phyloP scores from a whole-genome alignment of 2,329 filamentous ascomycete species.

The Aspergillus sojae region DNA sequence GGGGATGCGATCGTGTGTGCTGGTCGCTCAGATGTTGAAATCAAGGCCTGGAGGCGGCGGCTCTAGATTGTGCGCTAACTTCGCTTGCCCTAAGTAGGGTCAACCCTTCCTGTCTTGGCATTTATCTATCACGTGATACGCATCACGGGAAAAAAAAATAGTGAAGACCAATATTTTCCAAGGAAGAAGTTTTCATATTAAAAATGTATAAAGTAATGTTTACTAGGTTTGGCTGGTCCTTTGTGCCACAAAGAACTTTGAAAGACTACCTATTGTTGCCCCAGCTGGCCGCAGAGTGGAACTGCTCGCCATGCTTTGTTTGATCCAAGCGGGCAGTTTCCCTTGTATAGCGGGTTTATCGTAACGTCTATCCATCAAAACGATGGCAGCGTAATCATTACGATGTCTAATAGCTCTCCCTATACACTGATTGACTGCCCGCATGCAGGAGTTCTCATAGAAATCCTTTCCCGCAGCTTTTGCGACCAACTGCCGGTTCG shows the following conservation, averaged over 20 bases:
- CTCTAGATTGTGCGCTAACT: constrained; percentile 42
- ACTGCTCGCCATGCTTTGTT: constrained; percentile 59
- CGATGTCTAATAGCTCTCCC: constrained; percentile 87
- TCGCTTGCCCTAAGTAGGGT: constrained; percentile 42
- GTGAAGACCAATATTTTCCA: not conserved
- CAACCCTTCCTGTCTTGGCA: constrained; percentile 28
- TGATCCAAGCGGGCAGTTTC: constrained; percentile 91
- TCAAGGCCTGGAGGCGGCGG: constrained; percentile 32
- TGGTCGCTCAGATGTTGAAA: constrained; percentile 39
- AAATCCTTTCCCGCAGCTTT: constrained; percentile 69
- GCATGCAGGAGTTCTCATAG: constrained; percentile 95
- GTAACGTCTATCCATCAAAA: constrained; percentile 82
- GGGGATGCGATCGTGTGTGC: constrained; percentile 34
- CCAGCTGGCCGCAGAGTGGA: constrained; percentile 27
- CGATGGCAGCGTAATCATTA: constrained; percentile 85
- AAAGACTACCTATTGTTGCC: constrained; percentile 31
- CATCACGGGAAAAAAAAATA: not conserved
- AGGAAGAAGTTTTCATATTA: not conserved
- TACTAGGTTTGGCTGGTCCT: not conserved
- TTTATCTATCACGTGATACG: not conserved
- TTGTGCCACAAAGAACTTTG: constrained; percentile 34
- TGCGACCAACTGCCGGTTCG: constrained; percentile 37
- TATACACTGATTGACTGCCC: constrained; percentile 95
- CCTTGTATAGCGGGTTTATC: constrained; percentile 69
- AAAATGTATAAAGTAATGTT: not conserved